Percentiles rank a stretch among this genome's conserved stretches.
phyloP scores from a whole-genome alignment of 331 rosid species.

The Rhamnella rubrinervis region DNA sequence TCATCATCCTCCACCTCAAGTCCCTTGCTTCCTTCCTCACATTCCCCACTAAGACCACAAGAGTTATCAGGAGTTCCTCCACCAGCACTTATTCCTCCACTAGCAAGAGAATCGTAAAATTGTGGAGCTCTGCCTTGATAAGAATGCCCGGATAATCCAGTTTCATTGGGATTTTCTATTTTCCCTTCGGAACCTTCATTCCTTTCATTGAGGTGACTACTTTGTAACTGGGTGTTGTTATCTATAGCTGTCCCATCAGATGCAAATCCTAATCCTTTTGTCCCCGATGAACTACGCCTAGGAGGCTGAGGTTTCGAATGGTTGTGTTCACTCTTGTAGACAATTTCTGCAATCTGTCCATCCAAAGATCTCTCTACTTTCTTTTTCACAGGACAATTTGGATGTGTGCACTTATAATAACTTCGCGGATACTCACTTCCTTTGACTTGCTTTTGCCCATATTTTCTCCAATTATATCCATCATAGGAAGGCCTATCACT shows the following conservation, averaged over 20 bases:
- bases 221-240: slow-evolving; percentile 27
- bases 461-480: slow-evolving; percentile 97
- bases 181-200: slow-evolving; percentile 51
- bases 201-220: slow-evolving; percentile 45
- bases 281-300: slow-evolving; percentile 51
- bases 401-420: slow-evolving; percentile 93
- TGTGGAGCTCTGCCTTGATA: slow-evolving; percentile 38
- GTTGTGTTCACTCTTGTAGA: slow-evolving; percentile 91
- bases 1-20: slow-evolving; percentile 52
- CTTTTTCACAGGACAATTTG: slow-evolving; percentile 90
- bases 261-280: slow-evolving; percentile 54
- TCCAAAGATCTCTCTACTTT: slow-evolving; percentile 93
- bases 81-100: slow-evolving; percentile 29
- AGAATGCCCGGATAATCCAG: slow-evolving; percentile 27
- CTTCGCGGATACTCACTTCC: slow-evolving; percentile 95
- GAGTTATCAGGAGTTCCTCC: slow-evolving; percentile 57
- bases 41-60: slow-evolving; percentile 67
- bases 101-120: slow-evolving; percentile 35
- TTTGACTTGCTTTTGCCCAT: slow-evolving; percentile 97
- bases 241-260: slow-evolving; percentile 56
- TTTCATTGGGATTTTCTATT: slow-evolving; percentile 46
- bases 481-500: slow-evolving; percentile 82
- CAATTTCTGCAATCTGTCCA: slow-evolving; percentile 91
- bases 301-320: slow-evolving; percentile 85
- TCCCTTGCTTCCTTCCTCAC: slow-evolving; percentile 67